A percentile compares a stretch with the other conserved stretches of the same genome.
These are phyloP conservation scores for Penicillium waksmanii DNA, from an alignment of 495 filamentous ascomycete genomes.

Conservation along the genomic window DNA sequence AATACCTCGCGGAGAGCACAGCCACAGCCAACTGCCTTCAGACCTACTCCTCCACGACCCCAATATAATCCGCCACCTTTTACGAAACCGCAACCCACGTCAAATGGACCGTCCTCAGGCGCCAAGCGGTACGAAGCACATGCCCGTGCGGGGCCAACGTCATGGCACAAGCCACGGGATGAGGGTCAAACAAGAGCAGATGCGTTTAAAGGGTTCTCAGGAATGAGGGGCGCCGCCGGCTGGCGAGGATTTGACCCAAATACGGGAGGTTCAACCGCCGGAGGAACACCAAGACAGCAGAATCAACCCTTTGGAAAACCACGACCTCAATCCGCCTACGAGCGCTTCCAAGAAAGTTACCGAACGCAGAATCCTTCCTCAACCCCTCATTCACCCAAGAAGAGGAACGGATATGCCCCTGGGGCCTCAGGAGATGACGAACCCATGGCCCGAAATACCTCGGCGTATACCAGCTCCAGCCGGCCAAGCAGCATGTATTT, in stretches of 20 bases:
- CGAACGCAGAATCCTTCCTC: conserved; percentile 36
- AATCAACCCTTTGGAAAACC: conserved; percentile 37
- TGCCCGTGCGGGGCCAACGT: conserved; percentile 46
- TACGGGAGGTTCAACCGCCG: conserved; percentile 36
- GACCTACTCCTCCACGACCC: conserved; percentile 36
- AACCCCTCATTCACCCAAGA: conserved; percentile 49
- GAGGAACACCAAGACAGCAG: conserved; percentile 36
- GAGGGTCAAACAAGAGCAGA: conserved; percentile 59
- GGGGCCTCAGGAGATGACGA: conserved; percentile 59
- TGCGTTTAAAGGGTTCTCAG: conserved; percentile 68
- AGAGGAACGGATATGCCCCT: conserved; percentile 58
- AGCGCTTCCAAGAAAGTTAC: conserved; percentile 42
- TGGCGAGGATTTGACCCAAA: conserved; percentile 48
- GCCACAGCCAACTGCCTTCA: conserved; percentile 26
- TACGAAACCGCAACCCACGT: conserved; percentile 34
- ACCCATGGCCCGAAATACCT: conserved; percentile 55
- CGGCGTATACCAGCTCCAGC: conserved; percentile 49
- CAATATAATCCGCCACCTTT: conserved; percentile 27
- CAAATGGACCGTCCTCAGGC: conserved; percentile 52
- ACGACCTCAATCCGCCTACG: conserved; percentile 49
- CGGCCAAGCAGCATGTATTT: conserved; percentile 39
- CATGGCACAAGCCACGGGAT: conserved; percentile 50
- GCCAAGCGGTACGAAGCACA: conserved; percentile 60
- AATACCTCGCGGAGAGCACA: conserved; percentile 35
- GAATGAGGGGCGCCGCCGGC: conserved; percentile 58